Base-by-base conservation (phyloP, 495 filamentous ascomycete species). In the Cercophora sp. region DNA sequence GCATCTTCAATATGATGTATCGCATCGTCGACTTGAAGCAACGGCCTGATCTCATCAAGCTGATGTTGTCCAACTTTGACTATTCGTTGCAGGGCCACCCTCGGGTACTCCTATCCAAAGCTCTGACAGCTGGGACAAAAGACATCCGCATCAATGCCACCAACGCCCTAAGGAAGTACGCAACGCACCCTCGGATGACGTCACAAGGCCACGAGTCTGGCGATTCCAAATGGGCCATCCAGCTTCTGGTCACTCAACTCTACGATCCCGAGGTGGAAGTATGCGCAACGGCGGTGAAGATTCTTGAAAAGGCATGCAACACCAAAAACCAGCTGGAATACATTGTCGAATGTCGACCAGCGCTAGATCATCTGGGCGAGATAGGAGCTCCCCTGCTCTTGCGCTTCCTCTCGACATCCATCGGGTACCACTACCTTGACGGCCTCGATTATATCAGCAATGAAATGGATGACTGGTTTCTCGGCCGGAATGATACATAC, bases 401-500 rank as follows among this genome's bases (percentile, higher is more conserved):
- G 51, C 85, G 93, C 52, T 98, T 98, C 64, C 67, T 98, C 46
- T 96, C 91, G 2, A 96, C 94, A 0, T 94, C 89, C 0, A 88
- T 96, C 26, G 93, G 93, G 4, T 98, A 98, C 57, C 91, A 97
- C 69, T 98, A 98, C 68, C 75, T 98, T 3, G 89, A 98, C 67
- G 93, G 90, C 6, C 77, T 98, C 15, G 93, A 98, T 68, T 98
- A 98, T 59, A 98, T 98, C 64, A 93, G 89, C 34, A 90, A 93
- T 59, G 94, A 97, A 64, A 98, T 98, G 93, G 93, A 98, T 63
- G 93, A 97, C 67, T 98, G 93, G 93, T 98, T 96, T 63, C 80
- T 86, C 43, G 93, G 94, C 27, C 84, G 93, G 24, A 98, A 98
- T 62, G 92, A 97, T 67, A 84, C 81, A 34, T 98, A 98, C 66